phyloP scores from a whole-genome alignment of 257 asterid genomes.

The Gentiana dahurica region DNA sequence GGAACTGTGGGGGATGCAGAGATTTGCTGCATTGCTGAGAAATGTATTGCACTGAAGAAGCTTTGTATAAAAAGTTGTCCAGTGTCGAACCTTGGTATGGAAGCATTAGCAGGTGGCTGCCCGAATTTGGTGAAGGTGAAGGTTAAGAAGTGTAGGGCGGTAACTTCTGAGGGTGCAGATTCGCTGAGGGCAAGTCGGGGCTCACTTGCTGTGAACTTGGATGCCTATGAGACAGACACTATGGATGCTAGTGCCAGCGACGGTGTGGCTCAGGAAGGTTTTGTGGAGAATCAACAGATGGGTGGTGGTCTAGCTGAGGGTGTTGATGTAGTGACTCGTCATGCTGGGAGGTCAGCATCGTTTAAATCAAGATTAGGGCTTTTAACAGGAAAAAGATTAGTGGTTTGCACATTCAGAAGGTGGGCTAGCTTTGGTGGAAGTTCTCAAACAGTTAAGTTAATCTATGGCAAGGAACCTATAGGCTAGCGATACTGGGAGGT shows the following conservation, averaged over 20 bases:
- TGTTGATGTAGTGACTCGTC: slow-evolving; percentile 20
- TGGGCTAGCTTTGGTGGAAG: slow-evolving; percentile 65
- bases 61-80: slow-evolving; percentile 88
- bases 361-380: slow-evolving; percentile 61
- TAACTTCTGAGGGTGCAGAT: slow-evolving; percentile 67
- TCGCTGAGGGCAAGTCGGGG: slow-evolving; percentile 70
- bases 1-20: slow-evolving; percentile 82
- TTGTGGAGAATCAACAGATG: slow-evolving; percentile 15
- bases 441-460: slow-evolving; percentile 20
- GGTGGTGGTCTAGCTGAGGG: slow-evolving; percentile 17
- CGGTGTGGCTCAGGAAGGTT: slow-evolving; percentile 33
- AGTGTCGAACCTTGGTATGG: slow-evolving; percentile 69
- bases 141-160: slow-evolving; percentile 85
- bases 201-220: slow-evolving; percentile 63
- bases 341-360: slow-evolving; percentile 48
- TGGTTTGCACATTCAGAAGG: slow-evolving; percentile 57
- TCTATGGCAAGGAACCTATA: slow-evolving; percentile 17
- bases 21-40: slow-evolving; percentile 67
- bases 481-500: slow-evolving; percentile 35
- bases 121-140: slow-evolving; percentile 89
- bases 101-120: slow-evolving; percentile 81
- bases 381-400: slow-evolving; percentile 47
- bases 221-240: slow-evolving; percentile 43
- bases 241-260: slow-evolving; percentile 40
- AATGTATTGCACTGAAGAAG: slow-evolving; percentile 67